A percentile compares a stretch with the other conserved stretches of the same genome.
These are phyloP conservation scores for Aegle marmelos DNA, from an alignment of 345 rosid genomes.

Conservation along the genomic window DNA sequence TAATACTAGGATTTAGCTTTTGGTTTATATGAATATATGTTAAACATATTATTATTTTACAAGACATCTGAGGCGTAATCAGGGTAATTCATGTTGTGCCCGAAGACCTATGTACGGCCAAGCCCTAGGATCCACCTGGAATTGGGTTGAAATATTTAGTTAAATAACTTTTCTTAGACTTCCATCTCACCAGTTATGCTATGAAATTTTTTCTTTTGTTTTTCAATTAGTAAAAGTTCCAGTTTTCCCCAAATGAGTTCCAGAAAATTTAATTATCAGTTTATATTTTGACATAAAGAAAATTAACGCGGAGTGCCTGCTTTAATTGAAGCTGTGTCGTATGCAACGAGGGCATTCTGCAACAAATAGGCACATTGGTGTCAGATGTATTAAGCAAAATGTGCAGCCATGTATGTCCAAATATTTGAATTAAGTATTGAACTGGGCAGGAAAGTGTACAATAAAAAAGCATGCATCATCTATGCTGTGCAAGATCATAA, in stretches of 20 bases:
- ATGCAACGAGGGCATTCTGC: neutral
- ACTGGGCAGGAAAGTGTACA: neutral
- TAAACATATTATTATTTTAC: too few species aligned
- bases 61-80: neutral
- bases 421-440: slow-evolving; percentile 1
- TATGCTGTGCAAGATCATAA: neutral
- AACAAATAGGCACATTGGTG: neutral
- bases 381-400: neutral
- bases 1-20: neutral
- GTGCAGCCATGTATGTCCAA: neutral
- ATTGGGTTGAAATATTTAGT: neutral
- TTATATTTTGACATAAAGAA: too few species aligned
- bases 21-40: neutral
- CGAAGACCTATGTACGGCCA: neutral
- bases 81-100: neutral
- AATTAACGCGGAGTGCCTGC: neutral
- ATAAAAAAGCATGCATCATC: neutral
- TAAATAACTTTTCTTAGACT: neutral
- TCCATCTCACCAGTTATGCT: neutral
- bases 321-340: neutral
- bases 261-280: neutral
- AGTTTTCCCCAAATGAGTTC: neutral
- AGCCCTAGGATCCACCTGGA: neutral
- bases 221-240: too few species aligned
- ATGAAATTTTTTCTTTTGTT: neutral